These are phyloP conservation scores for Hypoxylon fragiforme DNA, from an alignment of 495 filamentous ascomycete genomes.

Conservation along the genomic window DNA sequence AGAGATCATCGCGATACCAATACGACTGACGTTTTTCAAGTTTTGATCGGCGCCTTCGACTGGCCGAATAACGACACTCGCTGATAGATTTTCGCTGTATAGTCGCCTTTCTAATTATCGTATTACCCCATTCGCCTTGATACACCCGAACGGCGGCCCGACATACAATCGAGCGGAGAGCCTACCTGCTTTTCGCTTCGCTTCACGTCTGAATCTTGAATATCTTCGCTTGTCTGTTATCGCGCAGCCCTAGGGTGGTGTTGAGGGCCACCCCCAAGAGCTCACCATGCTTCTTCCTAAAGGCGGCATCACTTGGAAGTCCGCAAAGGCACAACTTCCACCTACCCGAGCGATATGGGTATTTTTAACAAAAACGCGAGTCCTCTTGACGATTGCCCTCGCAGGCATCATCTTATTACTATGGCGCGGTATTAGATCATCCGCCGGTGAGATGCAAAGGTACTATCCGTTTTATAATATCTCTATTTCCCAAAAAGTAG, in stretches of 20 bases:
- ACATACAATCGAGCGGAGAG: conserved; percentile 15
- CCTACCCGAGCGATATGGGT: conserved; percentile 79
- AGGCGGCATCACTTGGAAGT: conserved; percentile 91
- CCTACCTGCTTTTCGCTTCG: conserved; percentile 12
- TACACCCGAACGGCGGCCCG: conserved; percentile 12
- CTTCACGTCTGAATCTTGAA: background rate
- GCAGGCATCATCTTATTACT: conserved; percentile 76
- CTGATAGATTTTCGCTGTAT: conserved; percentile 14
- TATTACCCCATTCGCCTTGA: conserved; percentile 9
- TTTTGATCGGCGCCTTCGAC: conserved; percentile 6
- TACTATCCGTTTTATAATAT: conserved; percentile 42
- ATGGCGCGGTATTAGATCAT: conserved; percentile 84
- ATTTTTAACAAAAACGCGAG: conserved; percentile 76
- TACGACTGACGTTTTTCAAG: background rate
- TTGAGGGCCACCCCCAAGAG: conserved; percentile 41
- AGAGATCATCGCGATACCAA: conserved; percentile 24
- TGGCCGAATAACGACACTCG: conserved; percentile 15
- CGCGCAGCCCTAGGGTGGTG: conserved; percentile 38
- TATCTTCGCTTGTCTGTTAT: conserved; percentile 13
- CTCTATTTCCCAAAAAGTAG: conserved; percentile 1
- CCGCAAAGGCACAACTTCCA: conserved; percentile 77
- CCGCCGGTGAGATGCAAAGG: conserved; percentile 91
- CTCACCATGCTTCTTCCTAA: conserved; percentile 71
- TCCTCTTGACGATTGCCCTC: conserved; percentile 74
- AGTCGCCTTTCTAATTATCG: conserved; percentile 7